phyloP scores from a whole-genome alignment of 2,329 filamentous ascomycete genomes.

The Fusarium nygamai region DNA sequence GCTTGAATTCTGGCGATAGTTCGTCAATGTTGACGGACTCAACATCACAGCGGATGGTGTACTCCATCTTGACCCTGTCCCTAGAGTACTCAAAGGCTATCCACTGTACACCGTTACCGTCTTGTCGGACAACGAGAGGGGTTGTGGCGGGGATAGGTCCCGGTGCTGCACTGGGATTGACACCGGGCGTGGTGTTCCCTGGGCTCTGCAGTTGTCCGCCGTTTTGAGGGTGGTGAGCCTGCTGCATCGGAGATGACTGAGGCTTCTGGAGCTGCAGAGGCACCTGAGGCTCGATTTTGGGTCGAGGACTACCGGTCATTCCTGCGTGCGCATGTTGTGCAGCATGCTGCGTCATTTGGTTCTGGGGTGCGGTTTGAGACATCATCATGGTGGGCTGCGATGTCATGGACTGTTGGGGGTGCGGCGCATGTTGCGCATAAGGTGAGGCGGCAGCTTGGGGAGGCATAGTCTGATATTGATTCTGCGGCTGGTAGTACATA shows the following conservation, averaged over 20 bases:
- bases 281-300: conserved; percentile 72
- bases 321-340: conserved; percentile 64
- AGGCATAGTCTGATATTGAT: conserved; percentile 73
- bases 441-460: conserved; percentile 68
- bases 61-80: conserved; percentile 98
- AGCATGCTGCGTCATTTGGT: conserved; percentile 68
- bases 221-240: conserved; percentile 51
- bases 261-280: conserved; percentile 70
- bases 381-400: conserved; percentile 75
- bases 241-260: conserved; percentile 55
- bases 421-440: conserved; percentile 67
- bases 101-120: conserved; percentile 97
- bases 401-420: conserved; percentile 66
- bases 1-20: conserved; percentile 89
- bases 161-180: conserved; percentile 91
- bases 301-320: conserved; percentile 69
- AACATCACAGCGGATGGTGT: conserved; percentile 97
- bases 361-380: conserved; percentile 67
- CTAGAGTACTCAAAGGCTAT: conserved; percentile 98
- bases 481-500: conserved; percentile 77
- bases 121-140: conserved; percentile 90
- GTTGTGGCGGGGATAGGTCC: conserved; percentile 97
- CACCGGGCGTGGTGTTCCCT: conserved; percentile 56
- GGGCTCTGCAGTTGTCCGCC: conserved; percentile 53
- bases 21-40: conserved; percentile 94